Conservation (phyloP, 495 filamentous ascomycete species). For the Talaromyces proteolyticus region DNA sequence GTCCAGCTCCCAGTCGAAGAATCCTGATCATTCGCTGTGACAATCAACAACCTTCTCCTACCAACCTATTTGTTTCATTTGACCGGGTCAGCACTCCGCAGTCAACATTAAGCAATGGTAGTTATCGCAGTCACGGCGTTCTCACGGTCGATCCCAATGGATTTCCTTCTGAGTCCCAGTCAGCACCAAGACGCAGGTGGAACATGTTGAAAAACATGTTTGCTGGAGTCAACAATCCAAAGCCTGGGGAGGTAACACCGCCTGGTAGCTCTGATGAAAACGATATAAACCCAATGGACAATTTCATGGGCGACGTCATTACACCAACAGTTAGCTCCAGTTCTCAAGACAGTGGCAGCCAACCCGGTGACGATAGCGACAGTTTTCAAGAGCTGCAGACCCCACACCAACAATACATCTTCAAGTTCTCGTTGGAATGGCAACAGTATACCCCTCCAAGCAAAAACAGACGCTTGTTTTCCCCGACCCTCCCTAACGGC, state of each 20-base stretch:
- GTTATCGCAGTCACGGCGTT: slow-evolving; percentile 33
- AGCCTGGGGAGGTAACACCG: slow-evolving; percentile 20
- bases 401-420: slow-evolving; percentile 57
- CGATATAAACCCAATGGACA: slow-evolving; percentile 22
- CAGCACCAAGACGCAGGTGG: slow-evolving; percentile 57
- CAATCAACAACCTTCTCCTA: slow-evolving; percentile 48
- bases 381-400: slow-evolving; percentile 21
- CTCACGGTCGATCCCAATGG: slow-evolving; percentile 18
- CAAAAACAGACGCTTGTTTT: slow-evolving; percentile 56
- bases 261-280: slow-evolving; percentile 35
- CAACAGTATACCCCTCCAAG: slow-evolving; percentile 15
- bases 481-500: slow-evolving; percentile 71
- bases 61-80: slow-evolving; percentile 57
- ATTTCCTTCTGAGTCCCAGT: slow-evolving; percentile 12
- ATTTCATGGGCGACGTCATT: not conserved
- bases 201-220: slow-evolving; percentile 66
- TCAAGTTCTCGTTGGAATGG: slow-evolving; percentile 75
- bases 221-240: slow-evolving; percentile 21
- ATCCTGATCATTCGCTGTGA: slow-evolving; percentile 92
- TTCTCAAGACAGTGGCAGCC: slow-evolving; percentile 5
- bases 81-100: slow-evolving; percentile 50
- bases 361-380: not conserved
- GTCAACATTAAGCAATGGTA: slow-evolving; percentile 27
- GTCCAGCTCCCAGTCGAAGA: slow-evolving; percentile 83
- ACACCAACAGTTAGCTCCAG: not conserved